Base-by-base conservation (phyloP, 2,329 filamentous ascomycete genomes). In the Fulvia fulva region DNA sequence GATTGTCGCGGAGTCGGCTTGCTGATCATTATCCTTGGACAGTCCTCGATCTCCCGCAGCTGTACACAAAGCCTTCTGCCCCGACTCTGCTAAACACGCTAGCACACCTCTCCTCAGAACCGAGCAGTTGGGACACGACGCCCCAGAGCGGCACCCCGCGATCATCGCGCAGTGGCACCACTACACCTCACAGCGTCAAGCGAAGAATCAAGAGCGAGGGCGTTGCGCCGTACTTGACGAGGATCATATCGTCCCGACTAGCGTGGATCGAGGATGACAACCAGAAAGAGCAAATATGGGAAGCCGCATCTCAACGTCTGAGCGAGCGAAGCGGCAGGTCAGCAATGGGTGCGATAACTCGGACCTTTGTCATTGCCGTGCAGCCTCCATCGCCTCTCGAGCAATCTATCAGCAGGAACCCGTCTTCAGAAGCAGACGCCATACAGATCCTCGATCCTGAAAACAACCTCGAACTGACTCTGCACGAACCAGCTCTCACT, bases 401-500 rank as follows among this genome's bases (percentile, higher is more conserved):
- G 22, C 23, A 28, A 23, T 23, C 32, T 14, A 64, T 50, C 61
- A 59, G 37, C 43, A 63, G 60, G 46, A 60, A 51, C 34, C 34
- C 50, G 51, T 44, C 45, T 14, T 44, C 45, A 26, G 55, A 21
- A n/a, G n/a, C 44, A 45, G 50, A 58, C 53, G 61, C 21, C 43
- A 22, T 43, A 21, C 41, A 37, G 22, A 23, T 41, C 1, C 45
- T 43, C 28, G 49, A 37, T 19, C 66, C 72, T 22, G 64, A 66
- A 5, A 67, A 68, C 77, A 25, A 65, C 74, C 1, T 91, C 65
- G 81, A 87, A 47, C 78, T 99, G 52, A 81, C 82, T 34, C 85
- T 99, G 41, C 83, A 90, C 57, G 94, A 99, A 71, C 94, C 94
- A 1, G 87, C 91, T 0, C 79, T 97, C 56, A 96, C 90, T 0